phyloP scores from a whole-genome alignment of 2,329 filamentous ascomycete genomes.

The Dactylellina sp. region DNA sequence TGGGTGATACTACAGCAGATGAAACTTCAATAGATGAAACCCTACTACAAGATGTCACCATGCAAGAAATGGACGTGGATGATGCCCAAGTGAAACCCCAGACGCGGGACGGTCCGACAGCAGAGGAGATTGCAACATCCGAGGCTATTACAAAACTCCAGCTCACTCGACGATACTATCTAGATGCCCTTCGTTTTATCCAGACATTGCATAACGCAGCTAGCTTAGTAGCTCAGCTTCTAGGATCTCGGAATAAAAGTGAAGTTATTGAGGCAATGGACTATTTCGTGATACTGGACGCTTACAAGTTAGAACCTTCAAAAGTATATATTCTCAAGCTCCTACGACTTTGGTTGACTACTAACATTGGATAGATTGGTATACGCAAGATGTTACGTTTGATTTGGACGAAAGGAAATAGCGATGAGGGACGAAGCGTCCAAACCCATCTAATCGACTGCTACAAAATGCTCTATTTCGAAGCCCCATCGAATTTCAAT shows the following conservation, averaged over 20 bases:
- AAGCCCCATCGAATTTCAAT: conserved; percentile 88
- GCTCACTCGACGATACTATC: conserved; percentile 87
- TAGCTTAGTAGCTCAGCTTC: conserved; percentile 81
- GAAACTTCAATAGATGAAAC: conserved; percentile 76
- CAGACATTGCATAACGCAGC: conserved; percentile 88
- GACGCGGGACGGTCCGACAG: conserved; percentile 76
- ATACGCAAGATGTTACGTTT: conserved; percentile 95
- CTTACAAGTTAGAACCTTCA: conserved; percentile 94
- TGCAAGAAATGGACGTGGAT: conserved; percentile 69
- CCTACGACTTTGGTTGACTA: neutral
- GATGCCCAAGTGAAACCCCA: conserved; percentile 77
- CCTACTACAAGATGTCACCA: conserved; percentile 89
- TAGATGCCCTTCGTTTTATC: conserved; percentile 93
- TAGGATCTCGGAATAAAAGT: conserved; percentile 96
- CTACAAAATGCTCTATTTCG: conserved; percentile 95
- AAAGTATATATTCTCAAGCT: conserved; percentile 66
- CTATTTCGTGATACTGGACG: conserved; percentile 94
- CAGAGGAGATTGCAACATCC: conserved; percentile 86
- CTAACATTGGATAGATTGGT: conserved; percentile 68
- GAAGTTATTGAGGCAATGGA: conserved; percentile 99
- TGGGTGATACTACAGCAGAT: conserved; percentile 76
- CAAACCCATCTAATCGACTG: conserved; percentile 97
- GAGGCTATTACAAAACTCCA: conserved; percentile 89
- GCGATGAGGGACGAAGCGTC: conserved; percentile 97
- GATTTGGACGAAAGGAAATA: conserved; percentile 99